These are phyloP conservation scores for Monilinia laxa DNA, from an alignment of 2,329 filamentous ascomycete species.

Conservation along the genomic window DNA sequence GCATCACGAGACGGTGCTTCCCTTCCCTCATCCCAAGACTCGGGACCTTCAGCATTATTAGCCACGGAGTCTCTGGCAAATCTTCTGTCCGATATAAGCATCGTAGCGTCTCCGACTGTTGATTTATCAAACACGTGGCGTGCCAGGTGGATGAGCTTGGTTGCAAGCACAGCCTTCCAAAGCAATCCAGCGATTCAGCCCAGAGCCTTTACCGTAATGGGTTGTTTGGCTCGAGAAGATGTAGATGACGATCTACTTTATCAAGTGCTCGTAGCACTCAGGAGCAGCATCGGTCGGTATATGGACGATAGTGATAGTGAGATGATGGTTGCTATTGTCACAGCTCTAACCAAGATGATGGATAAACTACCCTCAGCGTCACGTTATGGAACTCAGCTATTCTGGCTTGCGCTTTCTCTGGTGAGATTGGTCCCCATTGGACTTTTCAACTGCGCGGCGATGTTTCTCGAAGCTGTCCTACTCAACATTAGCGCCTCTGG, in stretches of 20 bases:
- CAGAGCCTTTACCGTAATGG: conserved; percentile 69
- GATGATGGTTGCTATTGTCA: conserved; percentile 68
- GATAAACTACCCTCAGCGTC: conserved; percentile 65
- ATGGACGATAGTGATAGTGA: conserved; percentile 63
- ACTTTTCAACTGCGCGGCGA: conserved; percentile 65
- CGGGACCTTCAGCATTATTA: conserved; percentile 40
- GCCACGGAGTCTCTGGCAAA: conserved; percentile 62
- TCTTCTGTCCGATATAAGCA: conserved; percentile 62
- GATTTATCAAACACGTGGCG: conserved; percentile 69
- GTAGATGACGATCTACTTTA: conserved; percentile 71
- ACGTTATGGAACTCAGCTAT: conserved; percentile 66
- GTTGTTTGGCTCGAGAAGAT: conserved; percentile 67
- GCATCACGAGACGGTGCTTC: conserved; percentile 54
- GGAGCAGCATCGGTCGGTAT: conserved; percentile 64
- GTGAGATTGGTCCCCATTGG: conserved; percentile 61
- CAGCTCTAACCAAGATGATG: conserved; percentile 69
- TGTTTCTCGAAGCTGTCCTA: conserved; percentile 63
- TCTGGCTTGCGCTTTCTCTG: conserved; percentile 68
- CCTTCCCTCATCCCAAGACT: conserved; percentile 55
- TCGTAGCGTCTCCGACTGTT: conserved; percentile 61
- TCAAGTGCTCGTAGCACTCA: conserved; percentile 66
- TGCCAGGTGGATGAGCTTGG: conserved; percentile 71
- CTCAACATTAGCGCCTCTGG: conserved; percentile 62
- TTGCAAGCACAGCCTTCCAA: conserved; percentile 70
- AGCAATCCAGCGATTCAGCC: conserved; percentile 71